Evolutionary conservation across 176 grass and related monocot genomes (phyloP), one percentile per base, ranked within the genome.

Genomic region (Cymbopogon citratus): DNA sequence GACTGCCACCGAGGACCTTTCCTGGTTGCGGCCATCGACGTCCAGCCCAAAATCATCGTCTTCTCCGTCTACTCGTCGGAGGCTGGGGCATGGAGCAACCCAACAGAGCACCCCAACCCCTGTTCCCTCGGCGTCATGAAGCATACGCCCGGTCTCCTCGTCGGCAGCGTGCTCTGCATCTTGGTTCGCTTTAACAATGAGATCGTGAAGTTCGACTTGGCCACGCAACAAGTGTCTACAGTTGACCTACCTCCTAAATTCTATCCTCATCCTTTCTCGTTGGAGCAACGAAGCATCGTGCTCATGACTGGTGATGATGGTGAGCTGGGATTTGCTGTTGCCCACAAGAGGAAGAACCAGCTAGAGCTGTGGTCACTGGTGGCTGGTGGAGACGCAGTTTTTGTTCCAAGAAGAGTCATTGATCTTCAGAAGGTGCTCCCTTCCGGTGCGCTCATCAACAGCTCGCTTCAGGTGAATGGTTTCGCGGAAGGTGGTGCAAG

Each of bases 41-140:
- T 21, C 1, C 5, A 2, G 18, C 0, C 5, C 1, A 1, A 0
- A 3, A 3, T 1, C 0, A 46, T 5, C 0, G 0, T 5, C 49
- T 19, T 52, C 5, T 19, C 18, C 18, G 16, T 52, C 49, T 52
- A 19, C 49, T 52, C 49, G 7, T 52, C 49, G 19, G 5, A 52
- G 19, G 16, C 6, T 7, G 16, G 49, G 2, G 18, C 5, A 4
- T 52, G 49, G 49, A 52, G 49, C 46, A 0, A 14, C 1, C 15
- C 2, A 51, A 5, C 46, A 0, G 3, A 48, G 45, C 14, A 0
- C 41, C 41, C 2, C 41, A 12, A 10, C 0, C 41, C 41, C 46
- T 0, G 7, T 18, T 51, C 18, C 1, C 15, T 3, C 45, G 14
- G 46, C n/a, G n/a, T n/a, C n/a, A n/a, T n/a, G n/a, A n/a, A n/a